Percentiles rank a stretch among this genome's conserved stretches.
These are phyloP conservation scores for Fusarium transvaalense DNA, from an alignment of 2,329 filamentous ascomycete genomes.

Conservation along the genomic window DNA sequence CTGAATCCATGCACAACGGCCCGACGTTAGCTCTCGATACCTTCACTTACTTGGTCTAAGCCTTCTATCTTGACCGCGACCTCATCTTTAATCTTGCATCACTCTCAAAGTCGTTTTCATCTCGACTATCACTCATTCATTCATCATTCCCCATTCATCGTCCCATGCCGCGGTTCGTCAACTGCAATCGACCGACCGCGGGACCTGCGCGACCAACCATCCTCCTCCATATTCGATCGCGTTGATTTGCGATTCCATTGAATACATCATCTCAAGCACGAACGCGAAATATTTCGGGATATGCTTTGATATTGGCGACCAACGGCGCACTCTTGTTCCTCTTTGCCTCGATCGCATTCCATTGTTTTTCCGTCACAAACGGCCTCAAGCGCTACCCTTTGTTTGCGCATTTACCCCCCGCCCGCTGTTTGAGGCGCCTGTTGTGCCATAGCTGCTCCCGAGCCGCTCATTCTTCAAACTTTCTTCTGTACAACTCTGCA, in stretches of 20 bases:
- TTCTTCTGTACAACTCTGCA: constrained; percentile 27
- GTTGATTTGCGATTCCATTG: constrained; percentile 28
- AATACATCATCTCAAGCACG: constrained; percentile 6
- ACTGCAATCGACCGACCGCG: constrained; percentile 45
- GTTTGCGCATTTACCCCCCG: constrained; percentile 37
- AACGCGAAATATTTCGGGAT: constrained; percentile 28
- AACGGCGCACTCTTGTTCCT: constrained; percentile 39
- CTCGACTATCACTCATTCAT: neutral
- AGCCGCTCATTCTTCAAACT: constrained; percentile 12
- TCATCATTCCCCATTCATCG: constrained; percentile 4
- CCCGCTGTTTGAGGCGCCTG: constrained; percentile 25
- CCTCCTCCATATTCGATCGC: constrained; percentile 44
- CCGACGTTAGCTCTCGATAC: constrained; percentile 30
- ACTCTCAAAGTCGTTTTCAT: neutral
- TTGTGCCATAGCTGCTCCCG: constrained; percentile 27
- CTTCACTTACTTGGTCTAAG: constrained; percentile 14
- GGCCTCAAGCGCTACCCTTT: constrained; percentile 22
- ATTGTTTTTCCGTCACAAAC: constrained; percentile 15
- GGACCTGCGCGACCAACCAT: constrained; percentile 45
- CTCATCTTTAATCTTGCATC: neutral
- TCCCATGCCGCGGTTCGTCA: constrained; percentile 46
- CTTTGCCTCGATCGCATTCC: constrained; percentile 37
- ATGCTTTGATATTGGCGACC: constrained; percentile 42
- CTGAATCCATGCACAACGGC: constrained; percentile 33
- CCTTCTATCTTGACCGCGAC: neutral